Conservation (phyloP, 495 filamentous ascomycete species). For the Filosporella fistucella region DNA sequence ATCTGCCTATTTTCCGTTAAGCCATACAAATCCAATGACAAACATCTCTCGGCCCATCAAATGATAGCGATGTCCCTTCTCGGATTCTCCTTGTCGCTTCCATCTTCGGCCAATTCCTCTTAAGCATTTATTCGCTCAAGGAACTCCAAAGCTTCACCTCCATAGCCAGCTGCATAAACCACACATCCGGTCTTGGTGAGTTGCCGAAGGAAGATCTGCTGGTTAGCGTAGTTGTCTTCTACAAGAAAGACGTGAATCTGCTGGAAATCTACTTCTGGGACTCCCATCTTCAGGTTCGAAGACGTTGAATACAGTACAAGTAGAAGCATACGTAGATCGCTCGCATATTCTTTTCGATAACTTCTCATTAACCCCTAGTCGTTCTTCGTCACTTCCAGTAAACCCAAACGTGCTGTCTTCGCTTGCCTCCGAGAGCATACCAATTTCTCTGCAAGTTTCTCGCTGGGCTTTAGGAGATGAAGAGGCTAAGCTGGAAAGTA, state of each 20-base stretch:
- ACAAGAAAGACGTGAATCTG: slow-evolving; percentile 23
- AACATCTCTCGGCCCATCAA: slow-evolving; percentile 91
- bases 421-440: slow-evolving; percentile 64
- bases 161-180: slow-evolving; percentile 68
- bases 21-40: slow-evolving; percentile 83
- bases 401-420: slow-evolving; percentile 78
- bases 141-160: slow-evolving; percentile 64
- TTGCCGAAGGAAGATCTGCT: slow-evolving; percentile 61
- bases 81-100: too few species aligned
- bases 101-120: too few species aligned
- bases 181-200: slow-evolving; percentile 58
- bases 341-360: too few species aligned
- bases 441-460: slow-evolving; percentile 81
- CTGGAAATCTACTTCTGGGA: slow-evolving; percentile 31
- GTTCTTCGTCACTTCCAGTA: too few species aligned
- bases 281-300: too few species aligned
- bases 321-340: too few species aligned
- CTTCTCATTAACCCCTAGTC: too few species aligned
- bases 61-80: slow-evolving; percentile 59
- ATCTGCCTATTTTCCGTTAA: slow-evolving; percentile 65
- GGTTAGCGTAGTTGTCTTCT: slow-evolving; percentile 68
- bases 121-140: slow-evolving; percentile 26
- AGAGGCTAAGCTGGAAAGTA: slow-evolving; percentile 79
- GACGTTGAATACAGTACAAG: slow-evolving; percentile 26
- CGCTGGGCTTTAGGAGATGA: slow-evolving; percentile 74